A percentile compares a stretch with the other conserved stretches of the same genome.
phyloP scores from a whole-genome alignment of 140 eudicot genomes.

The Senecio squalidus region DNA sequence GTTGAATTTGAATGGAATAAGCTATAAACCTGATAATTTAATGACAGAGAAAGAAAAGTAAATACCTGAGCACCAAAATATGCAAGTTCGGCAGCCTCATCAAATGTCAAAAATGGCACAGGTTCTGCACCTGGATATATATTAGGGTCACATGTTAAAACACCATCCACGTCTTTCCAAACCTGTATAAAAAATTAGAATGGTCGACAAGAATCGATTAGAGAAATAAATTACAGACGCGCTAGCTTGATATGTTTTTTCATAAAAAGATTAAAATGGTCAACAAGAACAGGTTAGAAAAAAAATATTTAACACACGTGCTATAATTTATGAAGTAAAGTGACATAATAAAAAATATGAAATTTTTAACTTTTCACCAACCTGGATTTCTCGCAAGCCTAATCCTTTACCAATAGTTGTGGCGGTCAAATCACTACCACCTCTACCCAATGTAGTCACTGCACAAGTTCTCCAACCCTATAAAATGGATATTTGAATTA shows the following conservation, averaged over 20 bases:
- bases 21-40: not conserved
- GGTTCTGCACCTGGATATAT: slow-evolving; percentile 72
- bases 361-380: slow-evolving; percentile 7
- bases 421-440: slow-evolving; percentile 99
- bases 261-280: too few species aligned
- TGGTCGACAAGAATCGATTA: not conserved
- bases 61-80: slow-evolving; percentile 99
- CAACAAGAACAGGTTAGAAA: not conserved
- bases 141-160: slow-evolving; percentile 94
- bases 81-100: slow-evolving; percentile 99
- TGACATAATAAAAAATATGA: too few species aligned
- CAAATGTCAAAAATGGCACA: slow-evolving; percentile 88
- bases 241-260: too few species aligned
- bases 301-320: not conserved
- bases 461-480: slow-evolving; percentile 95
- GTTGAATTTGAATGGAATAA: too few species aligned
- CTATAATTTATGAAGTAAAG: not conserved
- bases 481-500: slow-evolving; percentile 17
- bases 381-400: slow-evolving; percentile 98
- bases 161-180: slow-evolving; percentile 99
- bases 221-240: not conserved
- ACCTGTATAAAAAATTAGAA: slow-evolving; percentile 54
- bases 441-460: slow-evolving; percentile 95
- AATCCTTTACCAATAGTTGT: slow-evolving; percentile 98
- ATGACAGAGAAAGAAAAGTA: slow-evolving; percentile 6